Conservation (phyloP, 2,329 filamentous ascomycete genomes). For the Gnomoniopsis smithogilvyi region DNA sequence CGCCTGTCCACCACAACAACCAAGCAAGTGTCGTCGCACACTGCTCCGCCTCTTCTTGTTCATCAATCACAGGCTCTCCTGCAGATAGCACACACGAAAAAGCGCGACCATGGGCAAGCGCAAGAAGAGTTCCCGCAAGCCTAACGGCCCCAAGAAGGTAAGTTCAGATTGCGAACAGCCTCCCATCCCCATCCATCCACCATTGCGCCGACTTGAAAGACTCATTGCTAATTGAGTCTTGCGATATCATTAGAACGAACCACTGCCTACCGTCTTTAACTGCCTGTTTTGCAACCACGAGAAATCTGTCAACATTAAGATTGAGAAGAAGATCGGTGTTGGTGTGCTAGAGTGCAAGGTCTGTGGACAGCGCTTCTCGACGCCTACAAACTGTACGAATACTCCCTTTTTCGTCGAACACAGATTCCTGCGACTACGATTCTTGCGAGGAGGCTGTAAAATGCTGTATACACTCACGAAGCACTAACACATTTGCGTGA, state of each 20-base stretch:
- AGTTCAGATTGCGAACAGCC: not conserved
- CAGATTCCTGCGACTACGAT: not conserved
- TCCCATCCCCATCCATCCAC: not conserved
- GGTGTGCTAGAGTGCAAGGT: constrained; percentile 87
- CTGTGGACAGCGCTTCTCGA: constrained; percentile 92
- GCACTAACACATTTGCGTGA: not conserved
- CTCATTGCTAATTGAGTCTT: not conserved
- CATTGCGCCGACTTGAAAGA: not conserved
- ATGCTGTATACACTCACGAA: not conserved
- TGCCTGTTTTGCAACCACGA: constrained; percentile 99
- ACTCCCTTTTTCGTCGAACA: not conserved
- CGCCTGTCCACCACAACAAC: too few relatives aligned
- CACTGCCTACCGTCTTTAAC: constrained; percentile 79
- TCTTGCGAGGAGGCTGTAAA: not conserved
- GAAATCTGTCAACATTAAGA: constrained; percentile 82
- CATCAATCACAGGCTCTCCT: not conserved
- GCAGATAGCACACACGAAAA: not conserved
- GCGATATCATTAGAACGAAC: constrained; percentile 52
- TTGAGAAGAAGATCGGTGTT: constrained; percentile 89
- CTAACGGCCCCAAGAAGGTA: constrained; percentile 80
- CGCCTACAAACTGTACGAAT: constrained; percentile 79
- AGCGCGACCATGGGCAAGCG: constrained; percentile 72
- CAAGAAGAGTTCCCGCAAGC: constrained; percentile 85
- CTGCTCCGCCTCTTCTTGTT: not conserved
- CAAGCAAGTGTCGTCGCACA: not conserved